Percentiles rank a stretch among this genome's conserved stretches.
phyloP scores from a whole-genome alignment of 441 rosid species.

The Adansonia rubrostipa region DNA sequence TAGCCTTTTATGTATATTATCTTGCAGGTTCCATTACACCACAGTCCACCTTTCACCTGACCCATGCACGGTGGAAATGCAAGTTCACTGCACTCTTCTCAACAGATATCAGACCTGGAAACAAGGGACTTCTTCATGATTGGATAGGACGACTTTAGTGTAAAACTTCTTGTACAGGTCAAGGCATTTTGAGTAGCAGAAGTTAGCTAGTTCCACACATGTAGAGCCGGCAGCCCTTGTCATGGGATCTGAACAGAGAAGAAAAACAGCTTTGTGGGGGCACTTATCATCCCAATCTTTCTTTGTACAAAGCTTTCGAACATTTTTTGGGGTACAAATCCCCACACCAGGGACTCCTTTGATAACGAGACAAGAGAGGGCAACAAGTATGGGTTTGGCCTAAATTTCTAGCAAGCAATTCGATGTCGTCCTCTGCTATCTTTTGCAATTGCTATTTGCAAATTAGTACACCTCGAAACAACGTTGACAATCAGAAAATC shows the following conservation, averaged over 20 bases:
- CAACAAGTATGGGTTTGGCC: constrained; percentile 59
- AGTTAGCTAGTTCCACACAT: constrained; percentile 90
- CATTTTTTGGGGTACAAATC: constrained; percentile 50
- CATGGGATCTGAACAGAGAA: constrained; percentile 94
- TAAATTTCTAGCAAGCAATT: constrained; percentile 52
- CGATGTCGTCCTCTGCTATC: constrained; percentile 63
- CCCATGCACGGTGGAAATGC: constrained; percentile 95
- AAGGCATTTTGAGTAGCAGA: constrained; percentile 89
- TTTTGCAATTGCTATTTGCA: constrained; percentile 59
- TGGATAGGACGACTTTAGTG: constrained; percentile 54
- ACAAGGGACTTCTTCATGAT: constrained; percentile 23
- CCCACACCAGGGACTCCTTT: constrained; percentile 7
- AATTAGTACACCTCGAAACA: constrained; percentile 25
- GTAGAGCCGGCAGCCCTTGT: constrained; percentile 93
- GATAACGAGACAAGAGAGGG: constrained; percentile 40
- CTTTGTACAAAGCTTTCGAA: constrained; percentile 53
- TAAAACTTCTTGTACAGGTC: constrained; percentile 87
- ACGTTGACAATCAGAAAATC: neutral
- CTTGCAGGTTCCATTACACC: constrained; percentile 73
- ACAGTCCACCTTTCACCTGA: constrained; percentile 99
- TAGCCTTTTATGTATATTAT: constrained; percentile 60
- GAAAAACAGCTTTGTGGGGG: constrained; percentile 96
- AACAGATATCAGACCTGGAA: constrained; percentile 33
- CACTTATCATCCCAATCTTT: constrained; percentile 88
- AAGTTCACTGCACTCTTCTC: constrained; percentile 69